phyloP scores from a whole-genome alignment of 1,284 basidiomycete species.

The Boletellus deceptivus region DNA sequence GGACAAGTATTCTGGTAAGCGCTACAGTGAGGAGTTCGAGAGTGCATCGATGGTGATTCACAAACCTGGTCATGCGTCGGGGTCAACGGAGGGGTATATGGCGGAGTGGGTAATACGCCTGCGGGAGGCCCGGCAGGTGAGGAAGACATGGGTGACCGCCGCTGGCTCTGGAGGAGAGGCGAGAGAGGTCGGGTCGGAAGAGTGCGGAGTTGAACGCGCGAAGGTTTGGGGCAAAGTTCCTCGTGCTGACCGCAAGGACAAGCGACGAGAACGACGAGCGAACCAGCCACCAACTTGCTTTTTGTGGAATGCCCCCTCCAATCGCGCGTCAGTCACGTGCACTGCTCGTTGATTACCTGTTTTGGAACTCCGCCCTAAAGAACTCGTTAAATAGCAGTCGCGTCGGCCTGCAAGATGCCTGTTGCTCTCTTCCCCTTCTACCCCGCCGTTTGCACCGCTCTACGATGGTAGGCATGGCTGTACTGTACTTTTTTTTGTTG shows the following conservation, averaged over 20 bases:
- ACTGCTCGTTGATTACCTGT: slow-evolving; percentile 31
- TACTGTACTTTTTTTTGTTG: background rate
- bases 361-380: slow-evolving; percentile 35
- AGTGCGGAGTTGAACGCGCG: slow-evolving; percentile 15
- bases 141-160: slow-evolving; percentile 33
- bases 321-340: slow-evolving; percentile 34
- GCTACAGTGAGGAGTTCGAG: slow-evolving; percentile 16
- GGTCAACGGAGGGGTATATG: slow-evolving; percentile 29
- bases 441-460: background rate
- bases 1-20: slow-evolving; percentile 26
- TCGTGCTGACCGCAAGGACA: slow-evolving; percentile 35
- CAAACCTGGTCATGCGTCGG: slow-evolving; percentile 45
- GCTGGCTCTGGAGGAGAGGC: slow-evolving; percentile 7
- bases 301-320: background rate
- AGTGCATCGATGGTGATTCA: slow-evolving; percentile 16
- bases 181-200: slow-evolving; percentile 19
- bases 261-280: background rate
- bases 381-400: slow-evolving; percentile 32
- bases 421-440: slow-evolving; percentile 14
- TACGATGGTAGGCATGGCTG: slow-evolving; percentile 23
- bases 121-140: slow-evolving; percentile 33
- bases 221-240: slow-evolving; percentile 23
- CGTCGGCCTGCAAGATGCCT: slow-evolving; percentile 9
- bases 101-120: slow-evolving; percentile 24
- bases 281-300: background rate